These are phyloP conservation scores for Achlya hypogyna DNA, from an alignment of 352 stramenopile species.

Conservation along the genomic window DNA sequence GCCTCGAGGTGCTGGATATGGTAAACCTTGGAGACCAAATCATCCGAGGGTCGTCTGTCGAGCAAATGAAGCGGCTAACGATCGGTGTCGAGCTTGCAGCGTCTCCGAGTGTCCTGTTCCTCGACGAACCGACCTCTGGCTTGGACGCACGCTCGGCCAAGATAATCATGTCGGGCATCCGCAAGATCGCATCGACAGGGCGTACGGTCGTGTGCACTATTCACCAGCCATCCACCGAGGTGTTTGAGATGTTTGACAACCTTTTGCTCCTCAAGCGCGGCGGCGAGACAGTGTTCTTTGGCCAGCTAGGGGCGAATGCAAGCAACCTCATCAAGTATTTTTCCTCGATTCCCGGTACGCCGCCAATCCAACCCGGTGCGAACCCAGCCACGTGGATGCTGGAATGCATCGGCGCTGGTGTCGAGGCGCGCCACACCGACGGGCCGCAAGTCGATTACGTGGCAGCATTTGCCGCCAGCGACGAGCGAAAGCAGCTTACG, in stretches of 20 bases:
- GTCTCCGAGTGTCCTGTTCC: conserved; percentile 35
- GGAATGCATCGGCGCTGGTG: conserved; percentile 42
- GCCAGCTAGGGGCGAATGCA: conserved; percentile 37
- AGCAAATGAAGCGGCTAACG: conserved; percentile 39
- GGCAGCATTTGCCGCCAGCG: conserved; percentile 29
- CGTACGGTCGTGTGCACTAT: conserved; percentile 69
- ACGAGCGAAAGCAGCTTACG: conserved; percentile 28
- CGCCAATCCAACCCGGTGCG: conserved; percentile 44
- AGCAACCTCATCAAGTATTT: conserved; percentile 45
- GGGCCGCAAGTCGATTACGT: conserved; percentile 35
- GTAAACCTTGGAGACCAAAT: conserved; percentile 33
- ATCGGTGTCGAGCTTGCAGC: conserved; percentile 37
- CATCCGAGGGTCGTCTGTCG: conserved; percentile 37
- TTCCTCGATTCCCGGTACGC: conserved; percentile 13
- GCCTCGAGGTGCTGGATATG: conserved; percentile 41
- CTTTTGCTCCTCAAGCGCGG: conserved; percentile 70
- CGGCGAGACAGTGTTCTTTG: conserved; percentile 41
- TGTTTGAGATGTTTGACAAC: conserved; percentile 86
- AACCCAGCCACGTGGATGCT: conserved; percentile 87
- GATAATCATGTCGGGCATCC: no score
- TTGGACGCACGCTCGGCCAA: no score
- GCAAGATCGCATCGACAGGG: conserved; percentile 32
- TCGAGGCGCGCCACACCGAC: conserved; percentile 25
- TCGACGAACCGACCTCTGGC: conserved; percentile 50
- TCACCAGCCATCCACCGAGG: conserved; percentile 84